Percentiles rank a stretch among this genome's conserved stretches.
phyloP scores from a whole-genome alignment of 306 rosid genomes.

The Lathyrus sativus region DNA sequence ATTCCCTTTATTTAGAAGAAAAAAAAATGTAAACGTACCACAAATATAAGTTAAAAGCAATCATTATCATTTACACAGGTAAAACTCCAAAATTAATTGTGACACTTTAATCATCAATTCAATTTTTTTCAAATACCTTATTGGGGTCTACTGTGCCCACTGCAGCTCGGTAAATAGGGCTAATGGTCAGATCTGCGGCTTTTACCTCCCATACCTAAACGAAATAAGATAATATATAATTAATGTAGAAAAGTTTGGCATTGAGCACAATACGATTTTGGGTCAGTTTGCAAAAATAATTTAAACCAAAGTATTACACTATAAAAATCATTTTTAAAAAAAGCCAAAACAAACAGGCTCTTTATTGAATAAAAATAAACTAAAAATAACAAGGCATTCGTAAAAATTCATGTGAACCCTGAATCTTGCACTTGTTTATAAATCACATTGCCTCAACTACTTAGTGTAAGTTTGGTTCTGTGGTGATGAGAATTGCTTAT shows the following conservation, averaged over 20 bases:
- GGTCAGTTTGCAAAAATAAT: no score
- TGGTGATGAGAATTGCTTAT: no score
- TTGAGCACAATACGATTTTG: slow-evolving; percentile 6
- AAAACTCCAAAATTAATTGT: slow-evolving; percentile 16
- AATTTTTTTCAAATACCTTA: slow-evolving; percentile 63
- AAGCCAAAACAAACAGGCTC: no score
- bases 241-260: not conserved
- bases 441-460: no score
- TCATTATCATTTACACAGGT: slow-evolving; percentile 22
- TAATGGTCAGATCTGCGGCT: slow-evolving; percentile 94
- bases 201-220: slow-evolving; percentile 94
- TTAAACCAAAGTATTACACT: no score
- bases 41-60: slow-evolving; percentile 32
- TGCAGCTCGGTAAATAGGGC: slow-evolving; percentile 93
- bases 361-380: not conserved
- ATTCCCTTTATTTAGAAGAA: slow-evolving; percentile 57
- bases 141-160: slow-evolving; percentile 71
- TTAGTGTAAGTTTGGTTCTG: no score
- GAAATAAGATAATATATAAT: slow-evolving; percentile 18
- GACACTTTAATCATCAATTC: slow-evolving; percentile 15
- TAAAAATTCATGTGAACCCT: slow-evolving; percentile 1
- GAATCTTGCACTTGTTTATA: no score
- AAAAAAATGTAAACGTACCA: slow-evolving; percentile 9
- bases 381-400: not conserved
- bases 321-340: no score